These are phyloP conservation scores for Sarocladium strictum DNA, from an alignment of 2,329 filamentous ascomycete species.

Conservation along the genomic window DNA sequence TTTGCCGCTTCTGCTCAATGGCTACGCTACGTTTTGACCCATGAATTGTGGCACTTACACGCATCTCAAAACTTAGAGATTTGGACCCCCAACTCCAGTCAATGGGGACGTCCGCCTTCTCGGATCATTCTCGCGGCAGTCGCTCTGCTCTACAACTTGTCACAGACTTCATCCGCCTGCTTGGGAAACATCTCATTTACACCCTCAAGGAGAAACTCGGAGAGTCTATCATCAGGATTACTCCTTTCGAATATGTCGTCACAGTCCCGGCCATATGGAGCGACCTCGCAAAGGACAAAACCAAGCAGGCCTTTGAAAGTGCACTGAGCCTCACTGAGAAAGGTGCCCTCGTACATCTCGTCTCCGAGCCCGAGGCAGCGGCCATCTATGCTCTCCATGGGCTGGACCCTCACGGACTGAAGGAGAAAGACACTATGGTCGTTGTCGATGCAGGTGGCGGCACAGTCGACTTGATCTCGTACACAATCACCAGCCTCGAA, in stretches of 20 bases:
- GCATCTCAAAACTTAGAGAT: slow-evolving; percentile 22
- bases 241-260: slow-evolving; percentile 42
- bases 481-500: slow-evolving; percentile 35
- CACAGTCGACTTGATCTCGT: slow-evolving; percentile 45
- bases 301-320: slow-evolving; percentile 34
- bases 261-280: slow-evolving; percentile 53
- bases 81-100: slow-evolving; percentile 30
- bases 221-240: slow-evolving; percentile 32
- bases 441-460: slow-evolving; percentile 48
- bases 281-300: slow-evolving; percentile 44
- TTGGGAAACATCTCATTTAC: slow-evolving; percentile 38
- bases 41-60: too few species aligned
- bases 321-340: slow-evolving; percentile 24
- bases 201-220: slow-evolving; percentile 37
- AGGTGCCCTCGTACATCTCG: slow-evolving; percentile 30
- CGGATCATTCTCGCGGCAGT: slow-evolving; percentile 17
- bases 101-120: slow-evolving; percentile 17
- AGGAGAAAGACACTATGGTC: slow-evolving; percentile 39
- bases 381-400: slow-evolving; percentile 39
- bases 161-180: slow-evolving; percentile 39
- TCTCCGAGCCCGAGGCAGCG: slow-evolving; percentile 45
- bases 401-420: slow-evolving; percentile 30
- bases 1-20: neutral
- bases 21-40: too few species aligned
- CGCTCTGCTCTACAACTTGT: slow-evolving; percentile 33